Conservation (phyloP, 495 filamentous ascomycete species). For the Neurospora cerealis region DNA sequence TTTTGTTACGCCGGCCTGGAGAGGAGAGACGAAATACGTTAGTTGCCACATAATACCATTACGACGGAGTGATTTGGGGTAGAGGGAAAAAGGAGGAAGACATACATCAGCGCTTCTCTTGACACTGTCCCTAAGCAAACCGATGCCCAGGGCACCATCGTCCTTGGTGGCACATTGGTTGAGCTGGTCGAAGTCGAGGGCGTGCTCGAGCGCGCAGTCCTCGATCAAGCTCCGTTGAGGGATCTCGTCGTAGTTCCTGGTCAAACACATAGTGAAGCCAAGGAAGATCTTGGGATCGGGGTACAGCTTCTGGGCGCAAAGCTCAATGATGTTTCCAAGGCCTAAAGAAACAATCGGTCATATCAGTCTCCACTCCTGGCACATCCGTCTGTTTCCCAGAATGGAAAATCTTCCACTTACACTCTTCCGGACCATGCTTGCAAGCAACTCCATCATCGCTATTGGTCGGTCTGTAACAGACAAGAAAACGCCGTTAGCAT, state of each 20-base stretch:
- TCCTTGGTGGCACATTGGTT: slow-evolving; percentile 61
- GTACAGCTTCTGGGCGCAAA: slow-evolving; percentile 76
- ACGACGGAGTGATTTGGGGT: background rate
- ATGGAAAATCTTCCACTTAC: slow-evolving; percentile 8
- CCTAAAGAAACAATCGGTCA: slow-evolving; percentile 21
- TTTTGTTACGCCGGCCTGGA: slow-evolving; percentile 57
- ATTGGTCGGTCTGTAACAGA: slow-evolving; percentile 27
- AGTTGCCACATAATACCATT: background rate
- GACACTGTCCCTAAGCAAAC: slow-evolving; percentile 69
- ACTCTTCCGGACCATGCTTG: slow-evolving; percentile 83
- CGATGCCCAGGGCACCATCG: slow-evolving; percentile 53
- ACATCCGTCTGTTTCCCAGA: background rate
- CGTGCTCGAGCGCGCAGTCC: slow-evolving; percentile 80
- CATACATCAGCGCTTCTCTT: slow-evolving; percentile 46
- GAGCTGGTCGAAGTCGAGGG: slow-evolving; percentile 71
- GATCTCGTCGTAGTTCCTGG: slow-evolving; percentile 59
- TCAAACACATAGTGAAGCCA: slow-evolving; percentile 85
- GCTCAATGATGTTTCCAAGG: slow-evolving; percentile 85
- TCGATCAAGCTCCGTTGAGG: slow-evolving; percentile 64
- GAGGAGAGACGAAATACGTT: background rate
- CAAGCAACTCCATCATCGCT: slow-evolving; percentile 60
- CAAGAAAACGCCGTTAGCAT: background rate
- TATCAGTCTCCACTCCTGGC: background rate
- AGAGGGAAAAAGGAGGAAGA: background rate
- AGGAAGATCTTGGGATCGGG: slow-evolving; percentile 77